A percentile compares a stretch with the other conserved stretches of the same genome.
Conservation (phyloP, 495 filamentous ascomycete genomes). For the Penicillium roqueforti region DNA sequence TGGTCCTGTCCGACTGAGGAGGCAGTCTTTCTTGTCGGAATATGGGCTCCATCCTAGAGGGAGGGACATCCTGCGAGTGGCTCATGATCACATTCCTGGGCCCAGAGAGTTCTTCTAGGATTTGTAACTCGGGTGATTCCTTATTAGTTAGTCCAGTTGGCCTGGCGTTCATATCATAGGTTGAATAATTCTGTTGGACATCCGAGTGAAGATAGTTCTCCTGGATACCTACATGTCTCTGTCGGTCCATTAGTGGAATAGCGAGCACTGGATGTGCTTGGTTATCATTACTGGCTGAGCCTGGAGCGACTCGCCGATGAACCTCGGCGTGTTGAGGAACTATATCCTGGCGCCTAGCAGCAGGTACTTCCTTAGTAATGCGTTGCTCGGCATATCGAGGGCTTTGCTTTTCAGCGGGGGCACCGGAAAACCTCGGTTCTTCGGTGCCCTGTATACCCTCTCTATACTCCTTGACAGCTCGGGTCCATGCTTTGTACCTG, state of each 20-base stretch:
- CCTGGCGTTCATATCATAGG: slow-evolving; percentile 6
- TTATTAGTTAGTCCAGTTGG: slow-evolving; percentile 28
- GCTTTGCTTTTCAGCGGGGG: slow-evolving; percentile 15
- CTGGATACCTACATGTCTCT: slow-evolving; percentile 14
- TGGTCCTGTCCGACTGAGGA: slow-evolving; percentile 16
- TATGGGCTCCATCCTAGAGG: slow-evolving; percentile 16
- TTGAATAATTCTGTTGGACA: slow-evolving; percentile 4
- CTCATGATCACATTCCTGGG: slow-evolving; percentile 16
- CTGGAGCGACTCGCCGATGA: slow-evolving; percentile 16
- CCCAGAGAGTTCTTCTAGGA: slow-evolving; percentile 16
- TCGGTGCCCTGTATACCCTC: slow-evolving; percentile 22
- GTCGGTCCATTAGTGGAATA: slow-evolving; percentile 10
- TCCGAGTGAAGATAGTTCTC: slow-evolving; percentile 15
- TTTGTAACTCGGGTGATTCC: slow-evolving; percentile 25
- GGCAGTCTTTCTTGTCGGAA: slow-evolving; percentile 18
- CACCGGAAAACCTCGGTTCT: slow-evolving; percentile 7
- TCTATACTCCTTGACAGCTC: slow-evolving; percentile 40
- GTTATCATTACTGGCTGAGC: slow-evolving; percentile 14
- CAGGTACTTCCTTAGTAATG: slow-evolving; percentile 14
- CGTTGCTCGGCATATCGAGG: slow-evolving; percentile 23
- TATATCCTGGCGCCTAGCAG: slow-evolving; percentile 14
- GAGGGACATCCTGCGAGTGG: slow-evolving; percentile 15
- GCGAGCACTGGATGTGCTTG: slow-evolving; percentile 9
- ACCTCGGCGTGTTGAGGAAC: slow-evolving; percentile 8
- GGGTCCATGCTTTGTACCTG: slow-evolving; percentile 48